Evolutionary conservation across 208 protist genomes (phyloP), one percentile per base, ranked within the genome.

Genomic region (Acanthamoeba divionensis): DNA sequence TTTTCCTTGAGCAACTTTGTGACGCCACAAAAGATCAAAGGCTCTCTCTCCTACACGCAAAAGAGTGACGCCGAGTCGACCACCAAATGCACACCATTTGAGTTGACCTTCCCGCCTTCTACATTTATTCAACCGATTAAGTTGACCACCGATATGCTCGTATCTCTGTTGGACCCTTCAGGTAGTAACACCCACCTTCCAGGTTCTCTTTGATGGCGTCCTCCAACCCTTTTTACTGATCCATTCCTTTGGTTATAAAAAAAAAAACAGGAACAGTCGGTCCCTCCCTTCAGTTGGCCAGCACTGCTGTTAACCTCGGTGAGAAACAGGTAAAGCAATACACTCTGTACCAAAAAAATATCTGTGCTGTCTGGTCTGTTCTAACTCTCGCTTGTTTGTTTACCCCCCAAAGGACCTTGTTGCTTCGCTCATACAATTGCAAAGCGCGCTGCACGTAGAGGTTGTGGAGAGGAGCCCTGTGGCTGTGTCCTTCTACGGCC

Each of bases 1-100:
- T 79, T 79, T 47, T 79, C 67, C 26, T 26, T 79, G n/a, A 41
- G 44, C 67, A 79, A 79, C 67, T 79, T 79, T 79, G 67, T 52
- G 18, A n/a, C 38, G 33, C 67, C 67, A 24, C 67, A 54, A 31
- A 79, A 79, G 44, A n/a, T 45, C 67, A 79, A 79, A 31, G 33
- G 41, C 67, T 79, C 67, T 12, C 41, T 79, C 36, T 54, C 67
- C 44, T 79, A 54, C 67, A 45, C 44, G 44, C 6, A 52, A 12
- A 79, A 79, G 67, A 29, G 44, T 26, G 33, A 21, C 10, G 3
- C 15, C 10, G 67, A 79, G 67, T 3, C 67, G 10, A 75, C 66
- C n/a, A 7, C 66, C 0, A 79, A 79, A 31, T 54, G 67, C 67
- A 52, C 67, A 31, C 33, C 67, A 18, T 79, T 79, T 47, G 67